Conservation (phyloP, 1,139 yeast genomes). For the Suhomyces maxii region DNA sequence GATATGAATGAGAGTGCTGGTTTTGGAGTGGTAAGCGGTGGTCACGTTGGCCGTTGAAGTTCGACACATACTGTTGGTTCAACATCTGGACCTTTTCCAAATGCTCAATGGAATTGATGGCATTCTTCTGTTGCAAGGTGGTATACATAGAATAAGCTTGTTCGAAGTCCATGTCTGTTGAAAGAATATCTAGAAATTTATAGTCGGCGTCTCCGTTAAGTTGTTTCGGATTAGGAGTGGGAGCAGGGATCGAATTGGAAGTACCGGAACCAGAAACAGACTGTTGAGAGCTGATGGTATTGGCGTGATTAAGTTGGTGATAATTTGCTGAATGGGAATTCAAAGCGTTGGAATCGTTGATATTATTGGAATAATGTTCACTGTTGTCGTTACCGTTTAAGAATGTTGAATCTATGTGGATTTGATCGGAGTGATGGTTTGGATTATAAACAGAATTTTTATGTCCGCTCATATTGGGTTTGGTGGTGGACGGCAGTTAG, state of each 20-base stretch:
- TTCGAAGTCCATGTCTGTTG: conserved; percentile 48
- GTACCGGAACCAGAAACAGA: too few relatives aligned
- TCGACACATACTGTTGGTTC: conserved; percentile 25
- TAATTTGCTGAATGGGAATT: too few relatives aligned
- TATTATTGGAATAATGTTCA: neutral
- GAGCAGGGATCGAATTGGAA: neutral
- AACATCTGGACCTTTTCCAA: conserved; percentile 41
- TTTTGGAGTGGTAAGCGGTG: neutral
- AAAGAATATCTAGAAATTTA: conserved; percentile 16
- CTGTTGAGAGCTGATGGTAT: too few relatives aligned
- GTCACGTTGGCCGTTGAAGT: conserved; percentile 7
- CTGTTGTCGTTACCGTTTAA: neutral
- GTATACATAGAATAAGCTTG: conserved; percentile 47
- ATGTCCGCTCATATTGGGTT: conserved; percentile 6
- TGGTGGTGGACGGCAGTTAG: conserved; percentile 1
- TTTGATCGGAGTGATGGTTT: neutral
- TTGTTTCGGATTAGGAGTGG: neutral
- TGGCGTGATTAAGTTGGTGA: too few relatives aligned
- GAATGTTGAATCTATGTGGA: neutral
- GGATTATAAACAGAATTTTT: neutral
- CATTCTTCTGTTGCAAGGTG: conserved; percentile 42
- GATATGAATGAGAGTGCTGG: neutral
- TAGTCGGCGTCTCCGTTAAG: neutral
- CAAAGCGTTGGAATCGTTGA: too few relatives aligned
- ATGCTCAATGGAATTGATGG: conserved; percentile 36